Evolutionary conservation across 352 stramenopile species (phyloP), one percentile per base, ranked within the genome.

Genomic region (Phytopythium oedochilum): DNA sequence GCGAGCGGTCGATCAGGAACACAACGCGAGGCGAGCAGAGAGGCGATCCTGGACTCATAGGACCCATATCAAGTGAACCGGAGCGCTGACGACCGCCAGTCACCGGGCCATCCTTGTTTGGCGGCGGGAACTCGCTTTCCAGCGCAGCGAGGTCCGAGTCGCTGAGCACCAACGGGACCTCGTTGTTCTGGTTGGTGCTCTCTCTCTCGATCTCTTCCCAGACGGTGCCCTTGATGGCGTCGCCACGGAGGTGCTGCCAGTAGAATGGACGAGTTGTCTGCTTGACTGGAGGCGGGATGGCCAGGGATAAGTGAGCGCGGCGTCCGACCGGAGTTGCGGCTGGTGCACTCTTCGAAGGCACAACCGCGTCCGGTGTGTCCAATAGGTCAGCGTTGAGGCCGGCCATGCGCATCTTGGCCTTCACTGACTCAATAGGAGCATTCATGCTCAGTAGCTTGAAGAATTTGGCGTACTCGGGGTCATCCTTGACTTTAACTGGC

Each of bases 191-290:
- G 20, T 75, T 82, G 22, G 29, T 71, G 28, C 68, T 62, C 26
- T 89, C 72, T 14, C 72, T 74, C 14, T 91, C 81, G 5, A 89
- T 72, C 29, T 92, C 82, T 55, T 88, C 78, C 78, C 82, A 92
- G 48, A 92, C 80, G n/a, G 77, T 92, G 23, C 73, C 78, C 52
- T 69, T 71, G 40, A 92, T 88, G 2, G 64, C 56, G 34, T 92
- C 75, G 4, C 59, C 68, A 18, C 76, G 73, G 7, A 92, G 53
- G 1, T 89, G 75, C 46, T 92, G 82, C 82, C 82, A 92, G 39
- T 92, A 92, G 22, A 92, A 85, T 0, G 82, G 69, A 2, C 78
- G 68, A 0, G 77, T 92, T 3, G 73, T 85, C 8, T 77, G 60
- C 55, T 88, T 89, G 28, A 69, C 36, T 1, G 61, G 70, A 35